Evolutionary conservation across 805 yeast species (phyloP).

Genomic region (Kuraishia hungarica): DNA sequence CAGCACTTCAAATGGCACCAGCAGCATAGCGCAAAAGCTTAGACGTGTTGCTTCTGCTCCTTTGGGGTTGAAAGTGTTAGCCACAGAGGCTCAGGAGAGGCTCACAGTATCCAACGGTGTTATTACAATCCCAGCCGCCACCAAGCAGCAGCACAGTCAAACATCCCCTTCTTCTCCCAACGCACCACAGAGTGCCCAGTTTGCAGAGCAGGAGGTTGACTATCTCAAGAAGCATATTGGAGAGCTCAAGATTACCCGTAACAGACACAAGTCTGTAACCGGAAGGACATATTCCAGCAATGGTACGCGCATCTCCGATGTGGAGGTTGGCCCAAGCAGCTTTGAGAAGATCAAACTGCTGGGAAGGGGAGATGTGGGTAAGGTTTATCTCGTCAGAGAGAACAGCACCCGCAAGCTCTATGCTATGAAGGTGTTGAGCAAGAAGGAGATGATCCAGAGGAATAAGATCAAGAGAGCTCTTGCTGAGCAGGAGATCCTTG

Average conservation of each 20-base stretch:
- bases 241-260: slow-evolving; percentile 22
- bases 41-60: slow-evolving; percentile 87
- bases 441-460: slow-evolving; percentile 90
- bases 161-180: background rate
- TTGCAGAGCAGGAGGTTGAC: slow-evolving; percentile 2
- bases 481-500: slow-evolving; percentile 94
- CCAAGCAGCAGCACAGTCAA: background rate
- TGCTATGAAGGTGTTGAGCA: slow-evolving; percentile 89
- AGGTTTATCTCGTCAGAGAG: slow-evolving; percentile 86
- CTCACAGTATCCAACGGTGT: background rate
- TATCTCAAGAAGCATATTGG: slow-evolving; percentile 25
- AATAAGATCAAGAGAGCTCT: slow-evolving; percentile 90
- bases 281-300: slow-evolving; percentile 63
- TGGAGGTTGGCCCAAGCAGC: slow-evolving; percentile 77
- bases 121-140: background rate
- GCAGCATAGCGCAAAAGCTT: slow-evolving; percentile 25
- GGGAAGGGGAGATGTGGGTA: slow-evolving; percentile 98
- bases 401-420: slow-evolving; percentile 64
- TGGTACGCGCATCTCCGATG: slow-evolving; percentile 65
- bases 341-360: slow-evolving; percentile 85
- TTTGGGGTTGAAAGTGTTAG: slow-evolving; percentile 37
- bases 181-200: background rate
- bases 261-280: slow-evolving; percentile 36
- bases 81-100: slow-evolving; percentile 6
- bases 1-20: slow-evolving; percentile 2